Conservation (phyloP, 1,284 basidiomycete species). For the Leccinum proliferum region DNA sequence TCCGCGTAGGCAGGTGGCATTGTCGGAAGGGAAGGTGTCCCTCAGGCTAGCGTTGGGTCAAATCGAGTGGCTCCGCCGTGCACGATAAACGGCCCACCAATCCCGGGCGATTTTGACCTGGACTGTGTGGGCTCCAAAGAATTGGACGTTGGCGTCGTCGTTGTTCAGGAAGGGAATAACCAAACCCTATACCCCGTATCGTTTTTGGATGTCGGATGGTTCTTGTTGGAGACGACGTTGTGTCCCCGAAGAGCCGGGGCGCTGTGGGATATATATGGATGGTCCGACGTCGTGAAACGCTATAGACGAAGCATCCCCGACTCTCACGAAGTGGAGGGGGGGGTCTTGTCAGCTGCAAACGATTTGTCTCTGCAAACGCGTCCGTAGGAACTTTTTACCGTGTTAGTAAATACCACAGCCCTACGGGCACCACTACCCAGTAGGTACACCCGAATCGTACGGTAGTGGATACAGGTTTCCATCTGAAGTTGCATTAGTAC, state of each 20-base stretch:
- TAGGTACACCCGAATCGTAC: too few species aligned
- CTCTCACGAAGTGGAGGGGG: too few species aligned
- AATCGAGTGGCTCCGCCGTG: background rate
- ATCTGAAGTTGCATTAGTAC: too few species aligned
- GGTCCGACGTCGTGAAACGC: too few species aligned
- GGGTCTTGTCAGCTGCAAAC: too few species aligned
- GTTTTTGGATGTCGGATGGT: slow-evolving; percentile 69
- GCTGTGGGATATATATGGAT: too few species aligned
- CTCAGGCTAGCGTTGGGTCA: slow-evolving; percentile 31
- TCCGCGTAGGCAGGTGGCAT: slow-evolving; percentile 28
- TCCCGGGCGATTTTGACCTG: slow-evolving; percentile 90
- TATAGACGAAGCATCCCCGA: too few species aligned
- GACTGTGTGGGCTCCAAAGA: slow-evolving; percentile 88
- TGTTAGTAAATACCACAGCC: too few species aligned
- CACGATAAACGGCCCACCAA: slow-evolving; percentile 51
- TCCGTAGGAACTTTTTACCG: too few species aligned
- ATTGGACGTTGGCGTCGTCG: slow-evolving; percentile 76
- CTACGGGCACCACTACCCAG: too few species aligned
- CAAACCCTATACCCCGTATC: slow-evolving; percentile 72
- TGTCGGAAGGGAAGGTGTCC: slow-evolving; percentile 55
- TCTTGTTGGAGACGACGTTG: slow-evolving; percentile 65
- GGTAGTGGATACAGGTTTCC: too few species aligned
- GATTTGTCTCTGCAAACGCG: too few species aligned
- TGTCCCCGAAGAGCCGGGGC: slow-evolving; percentile 44
- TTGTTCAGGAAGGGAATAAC: slow-evolving; percentile 68